These are phyloP conservation scores for Neofusicoccum cordaticola DNA, from an alignment of 2,329 filamentous ascomycete species.

Conservation along the genomic window DNA sequence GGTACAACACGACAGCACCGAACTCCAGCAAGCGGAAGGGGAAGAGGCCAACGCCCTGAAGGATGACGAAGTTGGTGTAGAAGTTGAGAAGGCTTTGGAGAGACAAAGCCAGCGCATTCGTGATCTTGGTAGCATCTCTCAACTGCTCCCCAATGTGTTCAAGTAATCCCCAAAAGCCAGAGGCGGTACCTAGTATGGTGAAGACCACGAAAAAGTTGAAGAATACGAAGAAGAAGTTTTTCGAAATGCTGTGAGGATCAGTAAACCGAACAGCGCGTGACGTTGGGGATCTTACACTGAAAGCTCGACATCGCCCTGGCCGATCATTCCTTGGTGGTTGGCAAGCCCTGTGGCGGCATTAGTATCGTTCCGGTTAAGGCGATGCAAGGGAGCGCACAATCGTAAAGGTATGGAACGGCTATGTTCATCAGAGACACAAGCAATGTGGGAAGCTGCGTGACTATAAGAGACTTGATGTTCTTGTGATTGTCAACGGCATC, in stretches of 20 bases:
- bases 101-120: conserved; percentile 70
- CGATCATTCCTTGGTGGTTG: conserved; percentile 90
- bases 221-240: conserved; percentile 99
- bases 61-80: conserved; percentile 89
- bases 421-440: conserved; percentile 85
- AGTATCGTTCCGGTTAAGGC: conserved; percentile 11
- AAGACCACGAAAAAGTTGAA: conserved; percentile 99
- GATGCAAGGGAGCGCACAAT: conserved; percentile 55
- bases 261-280: not conserved
- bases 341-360: conserved; percentile 58
- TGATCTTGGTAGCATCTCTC: conserved; percentile 75
- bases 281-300: conserved; percentile 55
- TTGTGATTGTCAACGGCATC: conserved; percentile 65
- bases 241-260: conserved; percentile 61
- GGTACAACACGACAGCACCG: conserved; percentile 79
- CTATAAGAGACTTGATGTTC: conserved; percentile 72
- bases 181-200: conserved; percentile 78
- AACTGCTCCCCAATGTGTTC: conserved; percentile 67
- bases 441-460: conserved; percentile 82
- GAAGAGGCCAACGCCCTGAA: conserved; percentile 90
- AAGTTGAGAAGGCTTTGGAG: conserved; percentile 75
- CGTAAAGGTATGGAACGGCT: conserved; percentile 88
- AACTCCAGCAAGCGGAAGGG: conserved; percentile 90
- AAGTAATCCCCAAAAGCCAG: conserved; percentile 67
- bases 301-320: conserved; percentile 88